Evolutionary conservation across 495 filamentous ascomycete species (phyloP).

Genomic region (Penicillium chermesinum): DNA sequence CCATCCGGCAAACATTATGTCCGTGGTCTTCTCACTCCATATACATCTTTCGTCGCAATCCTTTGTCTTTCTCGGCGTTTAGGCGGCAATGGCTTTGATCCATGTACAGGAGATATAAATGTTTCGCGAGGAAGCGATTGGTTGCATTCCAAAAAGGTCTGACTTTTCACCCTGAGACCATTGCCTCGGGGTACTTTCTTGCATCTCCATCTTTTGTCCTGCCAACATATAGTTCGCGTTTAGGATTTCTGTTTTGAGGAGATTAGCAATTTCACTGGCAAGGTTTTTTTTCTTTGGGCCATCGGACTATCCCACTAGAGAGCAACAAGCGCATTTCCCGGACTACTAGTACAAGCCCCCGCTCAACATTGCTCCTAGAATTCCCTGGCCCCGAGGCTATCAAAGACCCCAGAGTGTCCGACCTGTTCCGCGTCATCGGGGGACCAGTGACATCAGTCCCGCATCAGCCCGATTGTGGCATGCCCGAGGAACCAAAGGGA

Average conservation of each 20-base stretch:
- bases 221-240: background rate
- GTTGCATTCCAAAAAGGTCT: constrained; percentile 21
- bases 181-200: constrained; percentile 8
- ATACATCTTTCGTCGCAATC: constrained; percentile 8
- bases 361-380: constrained; percentile 15
- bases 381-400: constrained; percentile 37
- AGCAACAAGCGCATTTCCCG: no score
- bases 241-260: background rate
- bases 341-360: constrained; percentile 5
- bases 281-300: no score
- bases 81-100: constrained; percentile 9
- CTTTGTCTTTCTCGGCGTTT: constrained; percentile 13
- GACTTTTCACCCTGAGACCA: constrained; percentile 4
- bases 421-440: constrained; percentile 30
- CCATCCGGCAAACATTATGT: constrained; percentile 11
- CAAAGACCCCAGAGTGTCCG: constrained; percentile 23
- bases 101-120: constrained; percentile 14
- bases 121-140: constrained; percentile 3
- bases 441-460: constrained; percentile 44
- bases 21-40: background rate
- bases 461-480: constrained; percentile 41
- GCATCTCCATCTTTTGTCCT: background rate
- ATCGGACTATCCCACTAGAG: no score
- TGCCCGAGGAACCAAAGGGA: constrained; percentile 25
- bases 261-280: constrained; percentile 4